Evolutionary conservation across 2,329 filamentous ascomycete species (phyloP), one percentile per base, ranked within the genome.

Genomic region (Paracamarosporium sp.): DNA sequence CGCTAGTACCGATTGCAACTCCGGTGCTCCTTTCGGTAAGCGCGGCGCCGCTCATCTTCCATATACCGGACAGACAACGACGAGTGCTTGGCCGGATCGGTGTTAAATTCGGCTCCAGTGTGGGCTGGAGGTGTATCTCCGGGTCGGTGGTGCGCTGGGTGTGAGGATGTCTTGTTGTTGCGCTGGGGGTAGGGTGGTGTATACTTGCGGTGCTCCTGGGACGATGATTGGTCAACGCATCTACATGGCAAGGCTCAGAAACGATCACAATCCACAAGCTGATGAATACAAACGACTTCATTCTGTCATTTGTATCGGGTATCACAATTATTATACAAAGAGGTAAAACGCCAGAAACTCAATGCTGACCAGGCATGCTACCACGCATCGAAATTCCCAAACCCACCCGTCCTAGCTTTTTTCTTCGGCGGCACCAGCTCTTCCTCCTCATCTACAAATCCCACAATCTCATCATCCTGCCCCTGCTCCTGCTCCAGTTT

Each of bases 301-400:
- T 4, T 15, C 12, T 3, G 8, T 15, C 8, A 24, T 13, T 45
- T 5, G 5, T 27, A 30, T 41, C 36, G 43, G 52, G 44, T 55
- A 55, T 55, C 44, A 40, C 17, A 40, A 20, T 7, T 38, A 40
- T 40, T 40, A 6, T 40, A 22, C 36, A 22, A 22, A 22, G n/a
- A n/a, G n/a, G n/a, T n/a, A n/a, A n/a, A n/a, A n/a, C n/a, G n/a
- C n/a, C n/a, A n/a, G n/a, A n/a, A n/a, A n/a, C n/a, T n/a, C n/a
- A n/a, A n/a, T n/a, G n/a, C n/a, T n/a, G n/a, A n/a, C n/a, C n/a
- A 36, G 38, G 13, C 22, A 40, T n/a, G 15, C 61, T 55, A 97
- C 94, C 95, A 99, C 35, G 81, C 86, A 78, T 97, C 93, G 76
- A 99, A 99, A 77, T 97, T 96, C 2, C 94, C 93, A 82, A 98